A percentile compares a stretch with the other conserved stretches of the same genome.
Evolutionary conservation across 2,329 filamentous ascomycete species (phyloP).

Genomic region (Penicillium crustosum): DNA sequence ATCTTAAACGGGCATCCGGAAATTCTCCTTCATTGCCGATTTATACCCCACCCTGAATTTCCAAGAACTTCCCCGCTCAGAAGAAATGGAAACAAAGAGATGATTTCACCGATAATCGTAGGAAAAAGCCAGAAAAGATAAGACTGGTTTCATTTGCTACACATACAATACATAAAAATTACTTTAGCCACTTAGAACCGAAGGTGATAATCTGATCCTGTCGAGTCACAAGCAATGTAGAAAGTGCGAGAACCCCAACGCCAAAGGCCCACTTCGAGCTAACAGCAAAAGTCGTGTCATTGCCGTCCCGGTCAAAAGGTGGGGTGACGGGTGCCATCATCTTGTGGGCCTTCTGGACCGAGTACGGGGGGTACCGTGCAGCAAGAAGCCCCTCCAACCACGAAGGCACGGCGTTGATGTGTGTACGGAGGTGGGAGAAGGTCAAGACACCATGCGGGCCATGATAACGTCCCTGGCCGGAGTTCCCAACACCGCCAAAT

Average conservation of each 20-base stretch:
- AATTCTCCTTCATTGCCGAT: background rate
- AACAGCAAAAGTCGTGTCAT: conserved; percentile 7
- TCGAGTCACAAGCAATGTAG: background rate
- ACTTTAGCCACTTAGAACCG: conserved; percentile 5
- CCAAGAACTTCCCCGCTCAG: background rate
- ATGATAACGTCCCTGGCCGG: conserved; percentile 52
- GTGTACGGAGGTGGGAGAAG: conserved; percentile 36
- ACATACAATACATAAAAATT: background rate
- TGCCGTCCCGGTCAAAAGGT: conserved; percentile 21
- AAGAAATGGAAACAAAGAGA: background rate
- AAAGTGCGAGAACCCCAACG: conserved; percentile 14
- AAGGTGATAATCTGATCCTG: conserved; percentile 1
- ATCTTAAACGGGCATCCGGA: background rate
- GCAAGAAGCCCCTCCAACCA: conserved; percentile 21
- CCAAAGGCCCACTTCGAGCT: conserved; percentile 15
- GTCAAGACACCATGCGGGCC: conserved; percentile 50
- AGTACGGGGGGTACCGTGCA: conserved; percentile 22
- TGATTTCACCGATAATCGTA: background rate
- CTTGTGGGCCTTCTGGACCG: conserved; percentile 15
- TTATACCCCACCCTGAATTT: background rate
- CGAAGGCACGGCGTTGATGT: conserved; percentile 17
- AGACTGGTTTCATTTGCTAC: background rate
- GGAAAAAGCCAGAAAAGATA: background rate
- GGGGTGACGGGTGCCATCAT: conserved; percentile 11
- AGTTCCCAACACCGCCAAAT: conserved; percentile 53